Conservation (phyloP, 2,329 filamentous ascomycete genomes). For the Colletotrichum chrysophilum region DNA sequence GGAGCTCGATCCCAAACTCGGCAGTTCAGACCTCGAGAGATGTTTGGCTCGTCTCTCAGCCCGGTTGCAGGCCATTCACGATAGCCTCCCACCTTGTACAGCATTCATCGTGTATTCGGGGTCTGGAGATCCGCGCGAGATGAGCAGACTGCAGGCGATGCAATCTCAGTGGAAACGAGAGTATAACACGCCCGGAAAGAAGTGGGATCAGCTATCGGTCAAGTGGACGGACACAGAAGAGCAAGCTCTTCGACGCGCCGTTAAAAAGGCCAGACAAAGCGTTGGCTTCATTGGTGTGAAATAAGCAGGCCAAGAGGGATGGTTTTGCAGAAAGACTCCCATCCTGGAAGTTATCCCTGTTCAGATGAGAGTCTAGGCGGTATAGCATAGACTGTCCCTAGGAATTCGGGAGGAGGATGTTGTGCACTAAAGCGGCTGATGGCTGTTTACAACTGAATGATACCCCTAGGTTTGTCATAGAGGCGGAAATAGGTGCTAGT, state of each 20-base stretch:
- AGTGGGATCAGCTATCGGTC: conserved; percentile 71
- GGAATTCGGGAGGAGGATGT: neutral
- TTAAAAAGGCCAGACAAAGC: conserved; percentile 62
- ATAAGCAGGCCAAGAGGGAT: conserved; percentile 37
- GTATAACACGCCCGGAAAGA: conserved; percentile 66
- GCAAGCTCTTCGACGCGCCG: conserved; percentile 64
- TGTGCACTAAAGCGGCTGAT: neutral
- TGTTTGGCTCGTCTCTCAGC: conserved; percentile 50
- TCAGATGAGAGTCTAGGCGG: neutral
- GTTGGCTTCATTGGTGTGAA: conserved; percentile 71
- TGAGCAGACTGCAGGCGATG: conserved; percentile 66
- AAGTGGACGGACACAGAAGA: conserved; percentile 73
- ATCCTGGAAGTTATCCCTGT: neutral
- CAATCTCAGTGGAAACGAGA: conserved; percentile 67
- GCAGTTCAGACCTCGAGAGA: conserved; percentile 44
- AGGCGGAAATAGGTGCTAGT: neutral
- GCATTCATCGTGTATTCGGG: conserved; percentile 70
- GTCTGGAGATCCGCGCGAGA: conserved; percentile 70
- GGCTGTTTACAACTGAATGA: neutral
- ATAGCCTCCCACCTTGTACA: conserved; percentile 66
- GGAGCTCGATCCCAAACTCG: conserved; percentile 28
- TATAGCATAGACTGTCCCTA: neutral
- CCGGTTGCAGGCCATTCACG: conserved; percentile 61
- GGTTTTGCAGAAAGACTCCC: neutral
- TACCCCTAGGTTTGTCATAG: neutral